phyloP scores from a whole-genome alignment of 139 green algal genomes.

The Chlorella sp. region DNA sequence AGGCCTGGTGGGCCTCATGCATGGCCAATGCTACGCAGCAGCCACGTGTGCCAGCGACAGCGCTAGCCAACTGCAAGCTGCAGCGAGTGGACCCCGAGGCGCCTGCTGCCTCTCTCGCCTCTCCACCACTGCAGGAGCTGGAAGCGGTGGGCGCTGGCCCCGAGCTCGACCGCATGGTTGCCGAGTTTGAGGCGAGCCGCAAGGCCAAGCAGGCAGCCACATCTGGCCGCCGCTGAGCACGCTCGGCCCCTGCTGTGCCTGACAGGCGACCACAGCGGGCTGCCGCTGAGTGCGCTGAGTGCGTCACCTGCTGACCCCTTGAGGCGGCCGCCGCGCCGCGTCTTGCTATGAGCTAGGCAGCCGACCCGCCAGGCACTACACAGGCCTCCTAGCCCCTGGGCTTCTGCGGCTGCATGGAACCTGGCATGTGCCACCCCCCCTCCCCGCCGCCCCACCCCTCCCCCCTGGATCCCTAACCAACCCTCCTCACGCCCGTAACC shows the following conservation, averaged over 20 bases:
- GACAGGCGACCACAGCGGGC: background rate
- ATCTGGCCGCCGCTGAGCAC: background rate
- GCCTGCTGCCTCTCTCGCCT: background rate
- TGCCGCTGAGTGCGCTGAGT: background rate
- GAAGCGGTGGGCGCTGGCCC: conserved; percentile 22
- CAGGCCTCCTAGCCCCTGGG: too few relatives aligned
- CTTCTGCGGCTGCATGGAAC: too few relatives aligned
- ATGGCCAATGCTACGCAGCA: background rate
- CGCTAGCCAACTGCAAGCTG: background rate
- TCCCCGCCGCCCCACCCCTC: too few relatives aligned
- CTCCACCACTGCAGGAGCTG: conserved; percentile 28
- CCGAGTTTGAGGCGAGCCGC: conserved; percentile 26
- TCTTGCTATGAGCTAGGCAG: too few relatives aligned
- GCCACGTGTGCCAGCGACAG: background rate
- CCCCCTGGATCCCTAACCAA: too few relatives aligned
- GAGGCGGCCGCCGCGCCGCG: too few relatives aligned
- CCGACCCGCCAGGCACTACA: too few relatives aligned
- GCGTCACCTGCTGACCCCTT: too few relatives aligned
- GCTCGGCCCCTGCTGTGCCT: too few relatives aligned
- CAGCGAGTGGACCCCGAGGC: too few relatives aligned
- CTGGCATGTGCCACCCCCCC: too few relatives aligned
- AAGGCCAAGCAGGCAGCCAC: conserved; percentile 6
- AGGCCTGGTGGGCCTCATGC: background rate
- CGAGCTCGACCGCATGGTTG: conserved; percentile 58
- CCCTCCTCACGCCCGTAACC: too few relatives aligned